Evolutionary conservation across 148 eudicot species (phyloP), one percentile per base, ranked within the genome.

Genomic region (Persicaria maculosa): DNA sequence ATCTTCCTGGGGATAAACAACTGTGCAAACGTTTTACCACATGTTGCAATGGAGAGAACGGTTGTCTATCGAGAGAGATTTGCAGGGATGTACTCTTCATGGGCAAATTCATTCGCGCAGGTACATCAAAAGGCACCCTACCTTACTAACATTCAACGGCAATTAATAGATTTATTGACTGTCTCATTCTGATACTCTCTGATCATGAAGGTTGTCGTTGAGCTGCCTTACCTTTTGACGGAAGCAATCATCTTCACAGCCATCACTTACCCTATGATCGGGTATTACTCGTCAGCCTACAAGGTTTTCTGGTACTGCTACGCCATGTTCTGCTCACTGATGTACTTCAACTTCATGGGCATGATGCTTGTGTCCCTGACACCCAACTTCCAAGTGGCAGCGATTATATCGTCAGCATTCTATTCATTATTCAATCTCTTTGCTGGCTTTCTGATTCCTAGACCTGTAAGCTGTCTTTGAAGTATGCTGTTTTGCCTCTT

Each of bases 51-150:
- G 3, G 98, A 91, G 71, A 78, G 91, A 80, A 77, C 84, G 16
- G 92, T 93, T 70, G 69, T 93, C 1, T 91, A 85, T 78, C 86
- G 98, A 54, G 98, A 93, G 79, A 85, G 87, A 78, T 91, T 89
- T 81, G 88, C 97, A 20, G 94, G 95, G 69, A 93, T 89, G 97
- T 91, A 93, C 77, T 83, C 86, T 45, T 78, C 91, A 6, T 89
- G 88, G 94, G 91, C 91, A 45, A 88, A 88, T 80, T 83, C 93
- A 72, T 84, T 86, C 72, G 94, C 97, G 25, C 98, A 93, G 97
- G 98, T 93, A 36, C 45, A 65, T 25, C 1, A 20, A 20, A 59
- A 59, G 25, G 44, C 40, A 31, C 25, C 40, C 12, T 10, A 25
- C 12, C 15, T 2, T 11, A n/a, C n/a, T n/a, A 43, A 15, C 4